Evolutionary conservation across 1,284 basidiomycete genomes (phyloP), one percentile per base, ranked within the genome.

Genomic region (Ustilago shanxiensis): DNA sequence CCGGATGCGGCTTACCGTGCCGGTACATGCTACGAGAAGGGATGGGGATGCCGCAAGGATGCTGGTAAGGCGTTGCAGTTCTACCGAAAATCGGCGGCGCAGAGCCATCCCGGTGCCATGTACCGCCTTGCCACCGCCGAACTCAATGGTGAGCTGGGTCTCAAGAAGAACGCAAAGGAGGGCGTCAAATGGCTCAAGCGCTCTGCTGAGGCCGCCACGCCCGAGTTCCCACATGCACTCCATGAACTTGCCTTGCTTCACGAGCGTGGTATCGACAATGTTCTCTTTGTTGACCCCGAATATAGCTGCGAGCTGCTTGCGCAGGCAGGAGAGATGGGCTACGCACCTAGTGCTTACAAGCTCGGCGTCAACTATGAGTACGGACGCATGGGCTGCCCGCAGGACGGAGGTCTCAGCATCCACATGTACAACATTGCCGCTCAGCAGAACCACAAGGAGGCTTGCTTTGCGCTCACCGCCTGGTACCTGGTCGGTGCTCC

Each of bases 401-500:
- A 95, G 85, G 96, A 99, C 86, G 91, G 95, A 1, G 96, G 97
- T 20, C 89, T 99, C 66, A 95, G 93, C 55, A 99, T 99, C 83
- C 96, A 99, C 88, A 99, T 98, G 88, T 99, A 99, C 87, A 88
- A 85, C 77, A 85, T 85, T 72, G 83, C 70, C 26, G 97, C 96
- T 2, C 96, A 98, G 86, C 95, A 98, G 88, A 92, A 92, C 81
- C 97, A 99, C 86, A 92, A 93, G 20, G 96, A 99, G 84, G 95
- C 96, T 0, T 98, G 95, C 87, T 99, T 99, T 85, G 96, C 96
- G 2, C 89, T 99, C 37, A 98, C 96, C 11, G 95, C 96, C 10
- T 99, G 96, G 96, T 99, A 99, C 85, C 92, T 99, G 74, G 96
- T 99, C 70, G 97, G 97, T 60, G 98, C 95, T 7, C 94, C 95